phyloP scores from a whole-genome alignment of 83 land plant species.

The Isoetes engelmannii region DNA sequence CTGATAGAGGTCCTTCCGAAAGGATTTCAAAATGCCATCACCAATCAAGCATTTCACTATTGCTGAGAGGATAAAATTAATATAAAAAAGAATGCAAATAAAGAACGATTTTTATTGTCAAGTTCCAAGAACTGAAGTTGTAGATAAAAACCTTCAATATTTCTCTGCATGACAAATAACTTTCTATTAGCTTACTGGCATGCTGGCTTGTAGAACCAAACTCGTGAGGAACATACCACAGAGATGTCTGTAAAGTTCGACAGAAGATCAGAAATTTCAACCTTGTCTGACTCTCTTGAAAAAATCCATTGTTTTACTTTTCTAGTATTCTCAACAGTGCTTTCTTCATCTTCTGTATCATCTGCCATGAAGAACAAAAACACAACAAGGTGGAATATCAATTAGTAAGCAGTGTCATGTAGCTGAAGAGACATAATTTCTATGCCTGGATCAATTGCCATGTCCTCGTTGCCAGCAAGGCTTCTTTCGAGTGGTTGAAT shows the following conservation, averaged over 20 bases:
- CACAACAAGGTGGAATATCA: too few species aligned
- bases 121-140: not conserved
- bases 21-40: slow-evolving; percentile 5
- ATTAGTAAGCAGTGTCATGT: too few species aligned
- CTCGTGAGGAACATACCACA: slow-evolving; percentile 33
- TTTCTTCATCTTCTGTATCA: slow-evolving; percentile 50
- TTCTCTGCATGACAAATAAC: too few species aligned
- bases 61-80: not conserved
- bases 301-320: slow-evolving; percentile 54
- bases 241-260: slow-evolving; percentile 68
- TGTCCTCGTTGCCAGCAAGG: too few species aligned
- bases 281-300: slow-evolving; percentile 31
- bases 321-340: slow-evolving; percentile 37
- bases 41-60: slow-evolving; percentile 6
- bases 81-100: not conserved
- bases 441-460: too few species aligned
- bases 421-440: too few species aligned
- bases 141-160: too few species aligned
- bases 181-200: too few species aligned
- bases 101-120: not conserved
- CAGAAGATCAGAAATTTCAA: slow-evolving; percentile 55
- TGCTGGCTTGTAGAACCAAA: too few species aligned
- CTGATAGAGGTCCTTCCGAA: slow-evolving; percentile 10
- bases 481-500: too few species aligned
- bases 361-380: slow-evolving; percentile 22